A percentile compares a stretch with the other conserved stretches of the same genome.
phyloP scores from a whole-genome alignment of 1,139 yeast species.

The Taphrina populina region DNA sequence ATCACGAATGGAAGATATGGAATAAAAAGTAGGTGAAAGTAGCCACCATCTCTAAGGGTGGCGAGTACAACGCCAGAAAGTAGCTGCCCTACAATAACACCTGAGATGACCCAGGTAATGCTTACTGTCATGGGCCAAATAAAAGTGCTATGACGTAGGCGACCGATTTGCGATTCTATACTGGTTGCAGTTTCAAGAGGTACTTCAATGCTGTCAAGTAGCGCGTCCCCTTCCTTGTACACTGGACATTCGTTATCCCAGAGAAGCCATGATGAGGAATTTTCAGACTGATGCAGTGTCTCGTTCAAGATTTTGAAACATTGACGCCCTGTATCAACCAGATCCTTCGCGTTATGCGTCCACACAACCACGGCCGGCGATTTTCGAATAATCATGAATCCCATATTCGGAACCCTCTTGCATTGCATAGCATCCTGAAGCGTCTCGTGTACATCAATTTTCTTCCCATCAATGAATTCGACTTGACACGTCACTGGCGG shows the following conservation, averaged over 20 bases:
- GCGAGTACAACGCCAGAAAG: slow-evolving; percentile 9
- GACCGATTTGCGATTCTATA: too few species aligned
- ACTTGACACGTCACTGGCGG: slow-evolving; percentile 6
- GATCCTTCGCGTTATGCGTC: slow-evolving; percentile 1
- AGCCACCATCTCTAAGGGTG: slow-evolving; percentile 25
- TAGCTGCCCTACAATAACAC: slow-evolving; percentile 15
- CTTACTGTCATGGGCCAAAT: slow-evolving; percentile 19
- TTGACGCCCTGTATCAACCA: background rate
- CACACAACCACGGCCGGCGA: slow-evolving; percentile 20
- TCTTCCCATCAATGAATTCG: background rate
- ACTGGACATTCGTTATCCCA: background rate
- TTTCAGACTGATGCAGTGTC: too few species aligned
- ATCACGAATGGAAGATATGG: slow-evolving; percentile 36
- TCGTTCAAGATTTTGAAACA: slow-evolving; percentile 11
- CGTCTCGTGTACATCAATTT: slow-evolving; percentile 1
- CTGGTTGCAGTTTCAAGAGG: background rate
- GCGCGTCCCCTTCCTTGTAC: background rate
- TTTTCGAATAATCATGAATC: slow-evolving; percentile 7
- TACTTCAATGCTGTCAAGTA: background rate
- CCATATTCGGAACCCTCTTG: background rate
- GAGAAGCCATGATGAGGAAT: background rate
- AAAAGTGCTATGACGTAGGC: background rate
- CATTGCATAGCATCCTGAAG: background rate
- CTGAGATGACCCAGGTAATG: slow-evolving; percentile 2
- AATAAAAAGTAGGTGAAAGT: slow-evolving; percentile 24